These are phyloP conservation scores for Triadica sebifera DNA, from an alignment of 345 rosid genomes.

Conservation along the genomic window DNA sequence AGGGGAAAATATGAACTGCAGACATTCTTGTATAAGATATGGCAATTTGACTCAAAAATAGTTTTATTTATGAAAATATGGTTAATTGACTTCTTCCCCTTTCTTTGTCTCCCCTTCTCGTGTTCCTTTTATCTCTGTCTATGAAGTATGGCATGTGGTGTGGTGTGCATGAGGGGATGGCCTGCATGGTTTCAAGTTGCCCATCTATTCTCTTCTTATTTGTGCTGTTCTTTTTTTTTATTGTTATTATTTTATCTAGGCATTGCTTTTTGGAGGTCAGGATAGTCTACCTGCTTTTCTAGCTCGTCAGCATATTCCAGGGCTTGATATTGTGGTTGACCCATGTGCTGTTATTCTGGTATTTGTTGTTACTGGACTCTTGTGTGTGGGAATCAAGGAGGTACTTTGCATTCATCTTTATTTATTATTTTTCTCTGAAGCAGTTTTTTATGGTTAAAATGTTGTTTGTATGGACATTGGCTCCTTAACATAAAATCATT, in stretches of 20 bases:
- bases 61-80: neutral
- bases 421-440: neutral
- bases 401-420: slow-evolving; percentile 31
- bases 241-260: slow-evolving; percentile 35
- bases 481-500: slow-evolving; percentile 2
- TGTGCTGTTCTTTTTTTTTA: slow-evolving; percentile 1
- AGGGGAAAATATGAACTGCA: neutral
- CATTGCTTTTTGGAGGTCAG: slow-evolving; percentile 83
- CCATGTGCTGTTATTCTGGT: slow-evolving; percentile 90
- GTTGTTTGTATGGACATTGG: slow-evolving; percentile 1
- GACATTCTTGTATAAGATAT: neutral
- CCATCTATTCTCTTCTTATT: neutral
- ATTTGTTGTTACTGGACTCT: slow-evolving; percentile 72
- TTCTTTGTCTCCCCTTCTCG: neutral
- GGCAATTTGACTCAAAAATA: neutral
- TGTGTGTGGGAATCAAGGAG: slow-evolving; percentile 98
- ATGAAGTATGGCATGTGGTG: neutral
- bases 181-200: neutral
- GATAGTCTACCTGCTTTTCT: slow-evolving; percentile 67
- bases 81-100: neutral
- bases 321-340: slow-evolving; percentile 77
- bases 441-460: neutral
- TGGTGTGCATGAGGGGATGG: neutral
- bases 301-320: slow-evolving; percentile 83
- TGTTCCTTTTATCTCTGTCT: neutral